Conservation (phyloP, 2,329 filamentous ascomycete species). For the Aspergillus jensenii region DNA sequence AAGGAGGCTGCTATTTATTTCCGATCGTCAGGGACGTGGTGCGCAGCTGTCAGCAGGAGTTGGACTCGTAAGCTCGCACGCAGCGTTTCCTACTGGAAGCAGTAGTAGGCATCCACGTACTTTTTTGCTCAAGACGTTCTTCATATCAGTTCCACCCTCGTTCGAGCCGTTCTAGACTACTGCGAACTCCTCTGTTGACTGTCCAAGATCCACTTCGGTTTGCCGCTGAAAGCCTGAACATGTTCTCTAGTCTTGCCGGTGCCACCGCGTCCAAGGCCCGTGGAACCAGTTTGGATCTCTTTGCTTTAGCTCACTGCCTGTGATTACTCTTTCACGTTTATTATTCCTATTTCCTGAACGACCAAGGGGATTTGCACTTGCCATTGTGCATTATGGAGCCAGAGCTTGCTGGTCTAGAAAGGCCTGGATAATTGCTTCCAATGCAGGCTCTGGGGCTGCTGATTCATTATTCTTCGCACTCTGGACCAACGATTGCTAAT, state of each 20-base stretch:
- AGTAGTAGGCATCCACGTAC: too few relatives aligned
- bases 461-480: background rate
- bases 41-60: too few relatives aligned
- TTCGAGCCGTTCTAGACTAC: too few relatives aligned
- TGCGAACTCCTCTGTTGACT: background rate
- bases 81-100: too few relatives aligned
- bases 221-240: background rate
- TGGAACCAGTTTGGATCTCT: constrained; percentile 20
- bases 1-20: background rate
- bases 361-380: background rate
- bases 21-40: background rate
- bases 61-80: background rate
- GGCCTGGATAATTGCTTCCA: background rate
- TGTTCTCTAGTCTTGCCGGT: constrained; percentile 6
- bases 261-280: constrained; percentile 22
- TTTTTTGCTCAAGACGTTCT: too few relatives aligned
- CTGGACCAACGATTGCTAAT: background rate
- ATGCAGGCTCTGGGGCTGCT: background rate
- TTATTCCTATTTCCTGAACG: background rate
- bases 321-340: background rate
- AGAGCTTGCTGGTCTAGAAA: background rate
- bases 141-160: too few relatives aligned
- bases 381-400: background rate
- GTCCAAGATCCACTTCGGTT: background rate
- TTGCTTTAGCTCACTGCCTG: background rate